Conservation (phyloP, 2,329 filamentous ascomycete genomes). For the Coniochaeta sp. region DNA sequence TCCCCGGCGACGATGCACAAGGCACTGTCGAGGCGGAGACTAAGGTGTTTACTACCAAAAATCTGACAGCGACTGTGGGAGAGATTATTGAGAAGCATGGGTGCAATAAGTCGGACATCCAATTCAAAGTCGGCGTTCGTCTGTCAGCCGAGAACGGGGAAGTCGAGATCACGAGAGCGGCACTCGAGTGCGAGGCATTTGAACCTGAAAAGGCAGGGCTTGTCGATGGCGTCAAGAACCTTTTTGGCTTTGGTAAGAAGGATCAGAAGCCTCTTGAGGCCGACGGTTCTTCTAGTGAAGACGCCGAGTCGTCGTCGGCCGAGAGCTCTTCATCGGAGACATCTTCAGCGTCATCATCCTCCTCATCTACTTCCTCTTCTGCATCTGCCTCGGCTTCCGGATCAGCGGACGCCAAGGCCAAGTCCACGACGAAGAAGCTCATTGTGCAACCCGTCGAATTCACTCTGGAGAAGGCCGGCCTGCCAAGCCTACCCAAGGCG, state of each 20-base stretch:
- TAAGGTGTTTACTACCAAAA: constrained; percentile 65
- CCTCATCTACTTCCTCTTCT: constrained; percentile 17
- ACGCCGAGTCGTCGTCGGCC: constrained; percentile 27
- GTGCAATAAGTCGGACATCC: constrained; percentile 69
- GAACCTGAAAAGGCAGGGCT: constrained; percentile 67
- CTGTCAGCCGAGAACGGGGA: constrained; percentile 69
- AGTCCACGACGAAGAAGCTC: constrained; percentile 53
- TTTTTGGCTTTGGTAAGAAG: constrained; percentile 93
- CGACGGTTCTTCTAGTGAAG: constrained; percentile 42
- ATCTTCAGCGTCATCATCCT: constrained; percentile 20
- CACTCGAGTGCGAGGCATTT: constrained; percentile 79
- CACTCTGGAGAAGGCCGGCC: constrained; percentile 40
- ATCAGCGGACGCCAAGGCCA: constrained; percentile 41
- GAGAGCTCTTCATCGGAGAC: constrained; percentile 26
- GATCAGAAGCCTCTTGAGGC: constrained; percentile 70
- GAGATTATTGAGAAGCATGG: constrained; percentile 71
- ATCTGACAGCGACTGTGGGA: constrained; percentile 77
- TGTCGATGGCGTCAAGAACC: constrained; percentile 90
- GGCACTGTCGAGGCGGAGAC: constrained; percentile 43
- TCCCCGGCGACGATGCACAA: constrained; percentile 37
- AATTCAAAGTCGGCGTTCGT: constrained; percentile 70
- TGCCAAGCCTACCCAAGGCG: constrained; percentile 38
- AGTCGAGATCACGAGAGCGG: constrained; percentile 69
- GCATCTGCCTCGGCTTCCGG: constrained; percentile 40
- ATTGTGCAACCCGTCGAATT: constrained; percentile 46